Evolutionary conservation across 139 green algal species (phyloP), one percentile per base, ranked within the genome.

Genomic region (Desmodesmus armatus): DNA sequence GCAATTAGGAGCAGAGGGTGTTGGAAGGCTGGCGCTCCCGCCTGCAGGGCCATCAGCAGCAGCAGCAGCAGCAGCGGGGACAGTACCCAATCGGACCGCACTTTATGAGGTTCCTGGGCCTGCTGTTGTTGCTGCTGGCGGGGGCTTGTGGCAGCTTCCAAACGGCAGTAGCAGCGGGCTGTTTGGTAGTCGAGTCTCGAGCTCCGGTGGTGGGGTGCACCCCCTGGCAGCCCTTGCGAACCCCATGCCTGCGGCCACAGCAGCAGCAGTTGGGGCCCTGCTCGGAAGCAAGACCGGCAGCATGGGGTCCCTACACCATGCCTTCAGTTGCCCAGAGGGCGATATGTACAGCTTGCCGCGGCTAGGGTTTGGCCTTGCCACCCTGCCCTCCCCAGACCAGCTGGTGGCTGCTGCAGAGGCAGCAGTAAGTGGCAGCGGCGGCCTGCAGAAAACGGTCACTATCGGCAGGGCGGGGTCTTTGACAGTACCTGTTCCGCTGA

Each of bases 291-390:
- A 78, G 25, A 25, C 5, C 19, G 51, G 51, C 60, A 69, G 21
- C 15, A 27, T 29, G 40, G 69, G 15, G 78, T 25, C 25, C 39
- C 13, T n/a, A 27, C 47, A 49, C 27, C 33, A 55, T 84, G 3
- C 62, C 62, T 39, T n/a, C n/a, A n/a, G n/a, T n/a, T n/a, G n/a
- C n/a, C n/a, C n/a, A n/a, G n/a, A n/a, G n/a, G n/a, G n/a, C n/a
- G 78, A 84, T 37, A 66, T 84, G 62, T 84, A 67, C 29, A 67
- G 33, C 25, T 37, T 84, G 63, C 78, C 78, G 13, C 49, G 33
- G 3, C 35, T 84, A 25, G 77, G 78, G 15, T 84, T 66, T 29
- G 63, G 78, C 21, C 23, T 84, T 25, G 78, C 78, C 0, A 84
- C 78, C 9, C 41, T 84, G 62, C 78, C 78, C 5, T 31, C 78